phyloP scores from a whole-genome alignment of 371 early-diverging fungal genomes.

The Neoconidiobolus thromboides region DNA sequence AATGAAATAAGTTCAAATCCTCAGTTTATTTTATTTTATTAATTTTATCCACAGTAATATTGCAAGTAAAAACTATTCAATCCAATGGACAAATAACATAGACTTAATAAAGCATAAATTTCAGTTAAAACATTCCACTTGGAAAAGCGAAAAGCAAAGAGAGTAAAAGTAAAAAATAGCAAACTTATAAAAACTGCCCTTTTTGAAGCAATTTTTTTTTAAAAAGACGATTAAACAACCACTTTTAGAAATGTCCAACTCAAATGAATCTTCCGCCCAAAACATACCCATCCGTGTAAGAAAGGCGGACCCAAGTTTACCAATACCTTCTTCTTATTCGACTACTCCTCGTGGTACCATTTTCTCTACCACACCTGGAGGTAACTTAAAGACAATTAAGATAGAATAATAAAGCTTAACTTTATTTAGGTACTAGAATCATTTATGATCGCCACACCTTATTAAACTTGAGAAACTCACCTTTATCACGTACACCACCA shows the following conservation, averaged over 20 bases:
- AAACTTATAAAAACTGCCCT: no score
- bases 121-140: no score
- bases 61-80: no score
- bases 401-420: not conserved
- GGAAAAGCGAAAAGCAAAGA: no score
- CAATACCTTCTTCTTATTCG: constrained; percentile 27
- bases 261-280: constrained; percentile 7
- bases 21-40: no score
- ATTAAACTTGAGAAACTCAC: constrained; percentile 39
- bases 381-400: constrained; percentile 12
- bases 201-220: no score
- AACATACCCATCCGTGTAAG: constrained; percentile 27
- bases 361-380: constrained; percentile 36
- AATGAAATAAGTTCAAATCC: not conserved
- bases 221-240: no score
- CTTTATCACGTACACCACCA: constrained; percentile 37
- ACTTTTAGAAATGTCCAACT: no score
- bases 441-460: constrained; percentile 42
- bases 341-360: constrained; percentile 37
- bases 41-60: no score
- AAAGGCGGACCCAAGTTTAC: constrained; percentile 24
- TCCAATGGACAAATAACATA: no score
- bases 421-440: constrained; percentile 27
- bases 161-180: no score
- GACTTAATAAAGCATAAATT: no score